Percentiles rank a stretch among this genome's conserved stretches.
phyloP scores from a whole-genome alignment of 208 protist genomes.

The Leishmania arabica region DNA sequence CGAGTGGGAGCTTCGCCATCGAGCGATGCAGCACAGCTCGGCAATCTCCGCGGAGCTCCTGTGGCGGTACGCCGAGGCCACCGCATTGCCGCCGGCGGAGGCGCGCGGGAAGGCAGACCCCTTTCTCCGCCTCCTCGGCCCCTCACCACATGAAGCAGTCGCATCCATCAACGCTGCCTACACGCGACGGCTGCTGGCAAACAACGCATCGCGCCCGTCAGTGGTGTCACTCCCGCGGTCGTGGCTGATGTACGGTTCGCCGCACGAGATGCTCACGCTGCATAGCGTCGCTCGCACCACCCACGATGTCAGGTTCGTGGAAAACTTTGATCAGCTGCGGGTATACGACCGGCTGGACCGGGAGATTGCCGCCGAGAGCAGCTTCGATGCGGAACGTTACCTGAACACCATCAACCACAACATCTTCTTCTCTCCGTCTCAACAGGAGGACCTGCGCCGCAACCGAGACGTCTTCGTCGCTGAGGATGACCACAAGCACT shows the following conservation, averaged over 20 bases:
- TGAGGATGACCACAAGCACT: slow-evolving; percentile 85
- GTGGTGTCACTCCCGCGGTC: slow-evolving; percentile 27
- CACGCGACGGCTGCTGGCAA: slow-evolving; percentile 2
- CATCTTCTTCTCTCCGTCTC: slow-evolving; percentile 25
- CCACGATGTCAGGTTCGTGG: neutral
- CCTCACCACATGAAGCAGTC: slow-evolving; percentile 12
- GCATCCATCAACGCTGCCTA: slow-evolving; percentile 9
- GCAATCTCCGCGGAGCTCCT: slow-evolving; percentile 26
- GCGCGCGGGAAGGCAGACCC: neutral
- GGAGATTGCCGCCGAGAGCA: neutral
- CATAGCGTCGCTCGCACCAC: slow-evolving; percentile 22
- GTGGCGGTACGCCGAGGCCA: slow-evolving; percentile 10
- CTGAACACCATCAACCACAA: slow-evolving; percentile 9
- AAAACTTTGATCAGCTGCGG: neutral
- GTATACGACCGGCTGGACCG: slow-evolving; percentile 1
- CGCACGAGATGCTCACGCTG: slow-evolving; percentile 55
- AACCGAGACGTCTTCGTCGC: neutral
- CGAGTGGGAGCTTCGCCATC: slow-evolving; percentile 30
- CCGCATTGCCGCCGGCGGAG: neutral
- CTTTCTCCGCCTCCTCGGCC: slow-evolving; percentile 21
- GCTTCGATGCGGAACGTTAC: slow-evolving; percentile 11
- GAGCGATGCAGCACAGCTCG: slow-evolving; percentile 17
- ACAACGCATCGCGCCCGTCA: slow-evolving; percentile 8
- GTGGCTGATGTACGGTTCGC: slow-evolving; percentile 47
- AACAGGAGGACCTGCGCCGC: slow-evolving; percentile 5